A percentile compares a stretch with the other conserved stretches of the same genome.
These are phyloP conservation scores for Tillandsia fasciculata DNA, from an alignment of 176 grass and related monocot species.

Conservation along the genomic window DNA sequence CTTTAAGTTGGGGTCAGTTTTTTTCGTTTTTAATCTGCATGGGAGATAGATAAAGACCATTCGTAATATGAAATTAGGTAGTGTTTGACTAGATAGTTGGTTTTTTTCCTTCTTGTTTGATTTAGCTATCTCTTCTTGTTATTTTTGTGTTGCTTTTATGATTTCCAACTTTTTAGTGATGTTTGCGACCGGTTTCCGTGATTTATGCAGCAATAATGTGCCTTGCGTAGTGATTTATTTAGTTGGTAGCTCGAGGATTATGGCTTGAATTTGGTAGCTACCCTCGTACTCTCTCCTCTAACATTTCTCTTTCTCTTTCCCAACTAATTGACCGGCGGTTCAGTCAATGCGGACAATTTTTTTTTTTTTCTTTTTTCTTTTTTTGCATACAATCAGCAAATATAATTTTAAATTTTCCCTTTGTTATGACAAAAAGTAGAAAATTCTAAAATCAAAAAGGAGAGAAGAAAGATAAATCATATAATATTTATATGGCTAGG, in stretches of 20 bases:
- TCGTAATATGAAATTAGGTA: neutral
- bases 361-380: too few species aligned
- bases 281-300: too few species aligned
- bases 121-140: neutral
- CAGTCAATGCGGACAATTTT: too few species aligned
- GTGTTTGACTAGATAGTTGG: neutral
- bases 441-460: too few species aligned
- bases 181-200: neutral
- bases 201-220: neutral
- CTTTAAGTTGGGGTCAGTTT: neutral
- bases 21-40: neutral
- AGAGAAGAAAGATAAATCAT: too few species aligned
- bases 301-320: too few species aligned
- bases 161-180: neutral
- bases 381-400: too few species aligned
- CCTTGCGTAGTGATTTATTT: neutral
- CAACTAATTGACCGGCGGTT: too few species aligned
- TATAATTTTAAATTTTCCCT: too few species aligned
- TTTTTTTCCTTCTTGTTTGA: neutral
- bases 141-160: neutral
- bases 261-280: neutral
- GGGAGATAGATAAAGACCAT: neutral
- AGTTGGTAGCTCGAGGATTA: neutral
- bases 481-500: too few species aligned
- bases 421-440: too few species aligned